Evolutionary conservation across 2,329 filamentous ascomycete genomes (phyloP), one percentile per base, ranked within the genome.

Genomic region (Camillea tinctor): DNA sequence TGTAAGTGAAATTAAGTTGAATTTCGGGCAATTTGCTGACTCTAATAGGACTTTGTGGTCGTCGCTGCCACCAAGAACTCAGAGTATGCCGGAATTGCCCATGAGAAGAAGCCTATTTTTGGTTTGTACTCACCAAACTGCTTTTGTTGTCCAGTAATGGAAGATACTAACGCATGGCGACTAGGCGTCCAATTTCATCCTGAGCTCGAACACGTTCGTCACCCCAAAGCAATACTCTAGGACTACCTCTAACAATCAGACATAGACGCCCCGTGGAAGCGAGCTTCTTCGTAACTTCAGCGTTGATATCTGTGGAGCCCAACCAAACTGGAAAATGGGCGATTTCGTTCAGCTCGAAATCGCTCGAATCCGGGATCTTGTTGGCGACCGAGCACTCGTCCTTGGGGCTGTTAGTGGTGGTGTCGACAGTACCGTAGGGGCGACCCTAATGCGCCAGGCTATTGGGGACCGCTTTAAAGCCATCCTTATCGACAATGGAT

Each of bases 341-440:
- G 87, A 90, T 69, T 98, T 98, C 71, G 82, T 91, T 8, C 85
- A 91, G 63, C 84, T 91, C 71, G 93, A 97, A 76, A 91, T 97
- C 65, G 76, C 80, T 49, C 84, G 92, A 59, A 97, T 98, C 71
- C 83, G 92, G 26, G 83, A 88, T 24, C 81, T 97, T 36, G 93
- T 97, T 50, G 95, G 95, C 21, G 84, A 88, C 24, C 88, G 84
- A 58, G 93, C 85, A 1, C 94, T 95, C 71, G 94, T 97, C 56
- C 74, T 81, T 66, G 89, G 89, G 61, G 89, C 89, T 19, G 88
- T 92, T 59, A 89, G 85, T 64, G 93, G 93, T 66, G 93, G 93
- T 70, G 93, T 97, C 17, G 93, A 97, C 75, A 90, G 86, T 11
- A 97, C 93, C 2, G 93, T 97, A 11, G 93, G 89, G 1, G 91